These are phyloP conservation scores for Trichoderma harzianum DNA, from an alignment of 2,329 filamentous ascomycete species.

Conservation along the genomic window DNA sequence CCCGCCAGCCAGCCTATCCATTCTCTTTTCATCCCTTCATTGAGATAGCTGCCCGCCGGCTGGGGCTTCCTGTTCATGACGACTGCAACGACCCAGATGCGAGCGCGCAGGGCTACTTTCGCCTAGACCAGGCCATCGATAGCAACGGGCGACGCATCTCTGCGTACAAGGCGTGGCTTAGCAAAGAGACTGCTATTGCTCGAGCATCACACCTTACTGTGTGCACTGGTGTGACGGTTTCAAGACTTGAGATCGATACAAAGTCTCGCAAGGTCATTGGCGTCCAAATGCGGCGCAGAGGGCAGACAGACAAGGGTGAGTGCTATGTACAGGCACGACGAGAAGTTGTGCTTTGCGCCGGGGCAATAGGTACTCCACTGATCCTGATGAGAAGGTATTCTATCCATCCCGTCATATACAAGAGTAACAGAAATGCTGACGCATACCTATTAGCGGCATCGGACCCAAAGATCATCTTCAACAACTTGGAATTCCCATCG, in stretches of 20 bases:
- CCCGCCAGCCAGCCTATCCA: not conserved
- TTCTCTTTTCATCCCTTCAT: not conserved
- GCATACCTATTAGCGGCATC: not conserved
- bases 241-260: not conserved
- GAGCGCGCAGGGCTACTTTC: not conserved
- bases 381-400: not conserved
- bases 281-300: not conserved
- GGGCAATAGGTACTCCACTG: not conserved
- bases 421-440: not conserved
- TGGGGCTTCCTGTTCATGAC: not conserved
- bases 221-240: not conserved
- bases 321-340: not conserved
- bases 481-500: not conserved
- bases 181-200: not conserved
- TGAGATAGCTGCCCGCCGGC: not conserved
- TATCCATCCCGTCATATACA: not conserved
- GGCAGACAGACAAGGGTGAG: not conserved
- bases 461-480: not conserved
- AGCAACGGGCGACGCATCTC: not conserved
- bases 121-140: not conserved
- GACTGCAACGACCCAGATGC: not conserved
- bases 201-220: not conserved
- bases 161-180: not conserved
- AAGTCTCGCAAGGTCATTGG: not conserved
- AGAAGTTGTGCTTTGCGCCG: not conserved